These are phyloP conservation scores for Neurospora africana DNA, from an alignment of 495 filamentous ascomycete species.

Conservation along the genomic window DNA sequence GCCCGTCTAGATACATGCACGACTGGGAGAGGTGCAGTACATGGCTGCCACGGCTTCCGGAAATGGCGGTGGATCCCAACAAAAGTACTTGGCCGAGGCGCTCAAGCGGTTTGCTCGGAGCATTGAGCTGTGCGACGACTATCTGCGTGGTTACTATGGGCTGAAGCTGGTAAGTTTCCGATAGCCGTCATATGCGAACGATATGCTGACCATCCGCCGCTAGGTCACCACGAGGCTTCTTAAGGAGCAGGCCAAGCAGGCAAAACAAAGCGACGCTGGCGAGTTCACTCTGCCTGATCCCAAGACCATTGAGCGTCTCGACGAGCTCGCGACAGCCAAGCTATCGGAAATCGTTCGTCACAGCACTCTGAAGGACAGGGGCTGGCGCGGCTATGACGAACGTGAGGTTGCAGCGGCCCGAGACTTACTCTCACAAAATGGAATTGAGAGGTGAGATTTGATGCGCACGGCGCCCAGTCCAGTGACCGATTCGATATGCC, in stretches of 20 bases:
- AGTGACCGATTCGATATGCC: conserved; percentile 19
- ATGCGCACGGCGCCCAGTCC: conserved; percentile 11
- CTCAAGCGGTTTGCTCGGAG: conserved; percentile 78
- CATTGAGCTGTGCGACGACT: conserved; percentile 87
- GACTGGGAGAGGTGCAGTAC: conserved; percentile 73
- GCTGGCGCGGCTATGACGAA: conserved; percentile 61
- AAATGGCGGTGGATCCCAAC: conserved; percentile 26
- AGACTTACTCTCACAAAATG: conserved; percentile 49
- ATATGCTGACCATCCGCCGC: conserved; percentile 10
- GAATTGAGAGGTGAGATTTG: conserved; percentile 23
- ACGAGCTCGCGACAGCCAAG: conserved; percentile 60
- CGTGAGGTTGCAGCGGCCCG: conserved; percentile 70
- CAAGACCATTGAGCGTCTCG: conserved; percentile 53
- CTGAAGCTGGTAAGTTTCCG: conserved; percentile 56
- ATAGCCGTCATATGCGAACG: background rate
- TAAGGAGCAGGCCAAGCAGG: conserved; percentile 19
- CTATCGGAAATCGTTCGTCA: conserved; percentile 66
- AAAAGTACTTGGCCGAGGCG: conserved; percentile 53
- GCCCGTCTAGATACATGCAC: conserved; percentile 62
- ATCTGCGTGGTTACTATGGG: conserved; percentile 86
- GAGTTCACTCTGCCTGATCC: conserved; percentile 35
- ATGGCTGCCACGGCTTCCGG: conserved; percentile 47
- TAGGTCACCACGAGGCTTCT: conserved; percentile 33
- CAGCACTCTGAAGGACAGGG: conserved; percentile 45
- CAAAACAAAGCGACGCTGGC: conserved; percentile 26